A percentile compares a stretch with the other conserved stretches of the same genome.
phyloP scores from a whole-genome alignment of 768 basidiomycete genomes.

The Psilocybe subaeruginosa region DNA sequence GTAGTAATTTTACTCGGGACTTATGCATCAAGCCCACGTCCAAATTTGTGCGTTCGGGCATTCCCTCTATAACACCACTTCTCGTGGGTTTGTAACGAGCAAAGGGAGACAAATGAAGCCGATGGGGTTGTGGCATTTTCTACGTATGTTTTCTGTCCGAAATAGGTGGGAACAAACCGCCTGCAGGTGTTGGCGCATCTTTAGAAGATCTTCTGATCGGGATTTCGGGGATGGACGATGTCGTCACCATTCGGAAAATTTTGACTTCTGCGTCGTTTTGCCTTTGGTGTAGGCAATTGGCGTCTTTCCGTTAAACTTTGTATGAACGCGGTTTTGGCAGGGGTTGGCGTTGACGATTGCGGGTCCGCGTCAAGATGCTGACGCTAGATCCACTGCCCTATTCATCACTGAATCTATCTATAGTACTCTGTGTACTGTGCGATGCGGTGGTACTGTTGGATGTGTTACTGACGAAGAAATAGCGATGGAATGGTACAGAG shows the following conservation, averaged over 20 bases:
- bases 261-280: not conserved
- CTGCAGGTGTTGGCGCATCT: not conserved
- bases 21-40: not conserved
- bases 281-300: not conserved
- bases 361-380: not conserved
- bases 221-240: not conserved
- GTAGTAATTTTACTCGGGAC: not conserved
- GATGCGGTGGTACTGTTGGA: no score
- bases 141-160: not conserved
- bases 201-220: not conserved
- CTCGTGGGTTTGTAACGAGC: not conserved
- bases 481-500: not conserved
- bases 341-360: not conserved
- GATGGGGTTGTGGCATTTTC: not conserved
- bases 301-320: not conserved
- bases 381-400: no score
- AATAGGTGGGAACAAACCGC: not conserved
- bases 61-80: not conserved
- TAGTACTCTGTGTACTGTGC: no score
- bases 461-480: not conserved
- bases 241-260: not conserved
- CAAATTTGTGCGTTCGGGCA: not conserved
- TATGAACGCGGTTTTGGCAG: not conserved
- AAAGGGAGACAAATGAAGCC: not conserved
- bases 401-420: no score